Conservation (phyloP, 768 basidiomycete species). For the Filobasidium floriforme region DNA sequence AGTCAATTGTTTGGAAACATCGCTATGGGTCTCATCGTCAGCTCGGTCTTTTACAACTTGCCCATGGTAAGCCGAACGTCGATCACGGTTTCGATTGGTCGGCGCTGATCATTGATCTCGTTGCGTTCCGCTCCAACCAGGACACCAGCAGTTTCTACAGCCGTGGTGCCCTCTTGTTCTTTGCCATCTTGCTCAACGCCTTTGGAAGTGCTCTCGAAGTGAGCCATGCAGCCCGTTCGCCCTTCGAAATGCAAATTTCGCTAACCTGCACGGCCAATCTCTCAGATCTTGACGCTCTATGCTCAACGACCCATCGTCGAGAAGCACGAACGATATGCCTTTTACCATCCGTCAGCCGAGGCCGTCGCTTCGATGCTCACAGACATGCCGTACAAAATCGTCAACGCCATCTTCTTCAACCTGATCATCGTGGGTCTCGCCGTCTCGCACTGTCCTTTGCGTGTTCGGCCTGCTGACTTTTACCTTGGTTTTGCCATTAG, state of each 20-base stretch:
- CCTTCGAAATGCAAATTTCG: not conserved
- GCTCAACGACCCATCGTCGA: constrained; percentile 44
- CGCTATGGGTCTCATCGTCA: constrained; percentile 35
- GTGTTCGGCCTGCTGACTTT: too few relatives aligned
- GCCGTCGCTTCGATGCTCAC: constrained; percentile 43
- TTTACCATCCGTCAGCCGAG: constrained; percentile 52
- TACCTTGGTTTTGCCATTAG: too few relatives aligned
- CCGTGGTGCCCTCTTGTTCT: constrained; percentile 36
- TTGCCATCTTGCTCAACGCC: constrained; percentile 58
- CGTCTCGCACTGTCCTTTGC: too few relatives aligned
- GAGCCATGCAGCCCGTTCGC: not conserved
- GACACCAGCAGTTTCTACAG: constrained; percentile 36
- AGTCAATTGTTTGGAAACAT: constrained; percentile 42
- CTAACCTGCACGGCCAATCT: not conserved
- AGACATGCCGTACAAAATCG: constrained; percentile 42
- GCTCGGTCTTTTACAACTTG: constrained; percentile 42
- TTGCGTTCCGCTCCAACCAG: not conserved
- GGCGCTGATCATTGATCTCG: too few relatives aligned
- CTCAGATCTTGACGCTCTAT: constrained; percentile 45
- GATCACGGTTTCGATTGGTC: too few relatives aligned
- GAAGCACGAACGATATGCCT: constrained; percentile 51
- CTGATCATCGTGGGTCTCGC: constrained; percentile 29
- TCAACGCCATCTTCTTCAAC: constrained; percentile 41
- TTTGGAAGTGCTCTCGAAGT: constrained; percentile 45
- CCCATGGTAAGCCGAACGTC: constrained; percentile 20